A percentile compares a stretch with the other conserved stretches of the same genome.
Evolutionary conservation across 169 alveolate genomes (phyloP).

Genomic region (Plasmodium knowlesi): DNA sequence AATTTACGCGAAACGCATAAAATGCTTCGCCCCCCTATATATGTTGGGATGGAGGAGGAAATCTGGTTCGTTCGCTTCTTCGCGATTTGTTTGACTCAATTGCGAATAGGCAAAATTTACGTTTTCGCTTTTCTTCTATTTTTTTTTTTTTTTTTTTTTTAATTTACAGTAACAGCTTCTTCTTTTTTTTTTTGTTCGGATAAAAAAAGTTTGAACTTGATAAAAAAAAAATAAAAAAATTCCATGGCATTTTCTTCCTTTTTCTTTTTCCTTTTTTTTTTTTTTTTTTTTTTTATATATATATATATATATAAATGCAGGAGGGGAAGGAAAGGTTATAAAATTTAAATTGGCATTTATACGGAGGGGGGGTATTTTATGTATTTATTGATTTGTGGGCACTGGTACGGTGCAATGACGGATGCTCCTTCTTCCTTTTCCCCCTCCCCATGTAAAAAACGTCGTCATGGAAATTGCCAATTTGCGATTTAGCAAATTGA

Average conservation of each 20-base stretch:
- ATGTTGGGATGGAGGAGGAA: background rate
- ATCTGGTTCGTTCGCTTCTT: background rate
- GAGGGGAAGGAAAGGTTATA: background rate
- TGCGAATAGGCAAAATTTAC: slow-evolving; percentile 16
- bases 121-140: background rate
- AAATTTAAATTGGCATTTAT: slow-evolving; percentile 1
- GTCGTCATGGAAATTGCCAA: background rate
- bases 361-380: background rate
- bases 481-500: background rate
- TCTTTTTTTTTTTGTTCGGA: slow-evolving; percentile 14
- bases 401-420: background rate
- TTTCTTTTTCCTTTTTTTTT: no score
- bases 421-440: background rate
- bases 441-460: background rate
- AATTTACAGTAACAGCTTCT: background rate
- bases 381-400: background rate
- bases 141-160: no score
- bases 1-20: background rate
- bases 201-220: slow-evolving; percentile 10
- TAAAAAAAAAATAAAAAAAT: background rate
- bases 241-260: background rate
- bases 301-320: background rate
- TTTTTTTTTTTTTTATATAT: no score
- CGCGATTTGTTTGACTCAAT: slow-evolving; percentile 6
- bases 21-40: background rate